Evolutionary conservation across 1,284 basidiomycete genomes (phyloP), one percentile per base, ranked within the genome.

Genomic region (Cystobasidium slooffiae): DNA sequence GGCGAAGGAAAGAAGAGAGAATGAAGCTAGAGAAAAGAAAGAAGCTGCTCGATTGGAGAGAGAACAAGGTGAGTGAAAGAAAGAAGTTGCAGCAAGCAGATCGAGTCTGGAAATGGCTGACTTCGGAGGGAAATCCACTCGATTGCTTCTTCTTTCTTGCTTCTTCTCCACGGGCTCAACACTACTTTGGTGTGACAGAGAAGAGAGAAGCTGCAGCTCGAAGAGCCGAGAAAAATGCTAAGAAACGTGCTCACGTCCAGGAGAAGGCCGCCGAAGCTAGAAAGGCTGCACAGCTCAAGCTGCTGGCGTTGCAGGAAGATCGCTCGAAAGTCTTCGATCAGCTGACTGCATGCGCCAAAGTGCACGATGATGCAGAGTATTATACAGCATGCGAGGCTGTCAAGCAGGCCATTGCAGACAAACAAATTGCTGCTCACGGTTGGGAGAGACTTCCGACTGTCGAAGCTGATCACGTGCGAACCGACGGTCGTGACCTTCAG

Each of bases 401-500:
- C 10, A 53, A 64, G 51, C 22, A 59, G 41, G 43, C 39, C 12
- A 52, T 72, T 41, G 24, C 16, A 8, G 61, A 62, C 8, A 61
- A 64, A 18, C n/a, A 52, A n/a, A 41, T 56, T 8, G 18, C 41
- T 3, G 47, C 47, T 5, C 41, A 37, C 16, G 69, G 69, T 8
- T 62, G 69, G 61, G 51, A 72, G 43, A 24, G 46, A 10, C 61
- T 52, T 6, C 22, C 59, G 43, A 39, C 22, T 12, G 58, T 5
- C 24, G 18, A 18, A 20, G 9, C 24, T 20, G 64, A 55, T 16
- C 20, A 53, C 41, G 46, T 49, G 46, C 22, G 8, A 46, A 18
- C 20, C n/a, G 24, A 67, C 14, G 52, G 51, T 75, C 87, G 22
- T 16, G 31, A 43, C 5, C 31, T 52, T 44, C 58, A 56, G 52